These are phyloP conservation scores for Fomitopsis pinicola DNA, from an alignment of 1,284 basidiomycete genomes.

Conservation along the genomic window DNA sequence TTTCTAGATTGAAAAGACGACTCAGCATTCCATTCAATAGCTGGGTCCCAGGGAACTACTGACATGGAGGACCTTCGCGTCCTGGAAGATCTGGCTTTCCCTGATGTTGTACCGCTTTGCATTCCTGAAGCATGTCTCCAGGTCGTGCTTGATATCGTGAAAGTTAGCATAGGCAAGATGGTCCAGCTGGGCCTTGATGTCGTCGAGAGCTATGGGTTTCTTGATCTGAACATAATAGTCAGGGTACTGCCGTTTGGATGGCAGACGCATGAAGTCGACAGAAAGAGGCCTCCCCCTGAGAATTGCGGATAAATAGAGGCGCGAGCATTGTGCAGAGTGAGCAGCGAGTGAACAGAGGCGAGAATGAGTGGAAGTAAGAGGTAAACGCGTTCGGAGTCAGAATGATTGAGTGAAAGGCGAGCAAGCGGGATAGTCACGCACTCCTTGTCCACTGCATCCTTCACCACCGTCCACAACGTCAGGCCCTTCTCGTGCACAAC, in stretches of 20 bases:
- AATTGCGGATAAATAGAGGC: constrained; percentile 3
- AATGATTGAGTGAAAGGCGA: constrained; percentile 6
- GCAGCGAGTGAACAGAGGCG: constrained; percentile 22
- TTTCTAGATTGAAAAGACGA: constrained; percentile 44
- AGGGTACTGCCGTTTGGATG: constrained; percentile 76
- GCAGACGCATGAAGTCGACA: constrained; percentile 72
- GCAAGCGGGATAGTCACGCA: constrained; percentile 48
- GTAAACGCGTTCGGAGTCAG: constrained; percentile 6
- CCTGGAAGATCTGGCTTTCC: constrained; percentile 81
- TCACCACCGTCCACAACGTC: constrained; percentile 68
- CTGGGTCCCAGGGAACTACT: constrained; percentile 14
- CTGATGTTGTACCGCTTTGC: constrained; percentile 88
- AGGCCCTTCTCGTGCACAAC: constrained; percentile 56
- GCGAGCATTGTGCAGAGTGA: constrained; percentile 12
- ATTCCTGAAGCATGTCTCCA: constrained; percentile 86
- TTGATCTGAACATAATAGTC: constrained; percentile 85
- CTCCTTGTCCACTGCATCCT: constrained; percentile 80
- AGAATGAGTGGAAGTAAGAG: constrained; percentile 14
- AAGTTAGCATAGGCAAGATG: constrained; percentile 60
- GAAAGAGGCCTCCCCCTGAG: constrained; percentile 63
- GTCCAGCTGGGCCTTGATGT: constrained; percentile 80
- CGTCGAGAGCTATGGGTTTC: constrained; percentile 79
- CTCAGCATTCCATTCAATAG: neutral
- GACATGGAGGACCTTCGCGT: constrained; percentile 70
- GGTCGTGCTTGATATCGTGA: constrained; percentile 73